Base-by-base conservation (phyloP, 352 stramenopile genomes). In the Phytophthora foliorum region DNA sequence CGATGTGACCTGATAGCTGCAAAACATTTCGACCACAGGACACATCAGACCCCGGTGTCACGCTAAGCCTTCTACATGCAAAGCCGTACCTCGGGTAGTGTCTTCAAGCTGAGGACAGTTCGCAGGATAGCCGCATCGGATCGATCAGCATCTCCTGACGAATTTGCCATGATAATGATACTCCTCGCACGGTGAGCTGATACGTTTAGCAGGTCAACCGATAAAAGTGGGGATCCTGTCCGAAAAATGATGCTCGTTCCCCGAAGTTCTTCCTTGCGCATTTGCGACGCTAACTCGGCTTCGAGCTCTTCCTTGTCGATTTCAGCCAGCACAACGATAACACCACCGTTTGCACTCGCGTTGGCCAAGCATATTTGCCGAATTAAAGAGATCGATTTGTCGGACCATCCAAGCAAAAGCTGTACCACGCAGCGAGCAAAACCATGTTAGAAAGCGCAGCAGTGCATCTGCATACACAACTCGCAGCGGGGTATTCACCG, bases 291-390 rank as follows among this genome's bases (percentile, higher is more conserved):
- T 0, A 96, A 57, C 34, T 88, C 82, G 0, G 75, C 78, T 73
- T 97, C 89, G 10, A 97, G 66, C 0, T 92, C 81, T 60, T 95
- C 85, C 54, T 96, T 97, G 9, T 92, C 81, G 0, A 73, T 44
- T 38, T 97, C 88, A 1, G 84, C 74, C 3, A 97, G 70, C 0
- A 97, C 81, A 4, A 97, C 90, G 16, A 97, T 72, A 3, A 88
- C 78, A 6, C 89, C 91, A 0, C 91, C 91, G 13, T 85, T 87
- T 57, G 97, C 89, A 53, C 87, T 96, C 2, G 91, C 91, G 45
- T 97, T 97, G 5, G 91, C 91, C 10, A 94, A 57, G 46, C 86
- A 92, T 17, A 97, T 91, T 58, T 97, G 88, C 25, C 87, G 79
- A 41, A 97, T 93, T 16, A 96, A 71, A 9, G 88, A 90, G 27